Evolutionary conservation across 2,329 filamentous ascomycete genomes (phyloP).

Genomic region (Paramyrothecium roridum): DNA sequence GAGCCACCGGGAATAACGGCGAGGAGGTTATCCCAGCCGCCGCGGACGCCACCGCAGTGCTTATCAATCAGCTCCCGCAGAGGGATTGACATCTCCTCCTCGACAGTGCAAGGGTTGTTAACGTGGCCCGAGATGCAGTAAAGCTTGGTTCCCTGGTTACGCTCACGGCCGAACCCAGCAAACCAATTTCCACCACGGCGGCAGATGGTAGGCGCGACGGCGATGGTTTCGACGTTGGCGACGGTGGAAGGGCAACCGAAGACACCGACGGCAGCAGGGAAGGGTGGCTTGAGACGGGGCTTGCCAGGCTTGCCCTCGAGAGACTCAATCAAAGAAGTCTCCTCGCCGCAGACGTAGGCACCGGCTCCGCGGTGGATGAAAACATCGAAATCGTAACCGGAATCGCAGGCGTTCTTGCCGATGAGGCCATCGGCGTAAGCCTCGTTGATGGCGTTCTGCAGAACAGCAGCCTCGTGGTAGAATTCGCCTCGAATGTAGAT

Average conservation of each 20-base stretch:
- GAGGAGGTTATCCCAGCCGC: conserved; percentile 96
- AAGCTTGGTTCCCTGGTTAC: conserved; percentile 95
- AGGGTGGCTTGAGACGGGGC: conserved; percentile 96
- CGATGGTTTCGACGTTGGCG: conserved; percentile 95
- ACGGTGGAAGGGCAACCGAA: conserved; percentile 98
- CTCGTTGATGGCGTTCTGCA: conserved; percentile 96
- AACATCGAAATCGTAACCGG: conserved; percentile 97
- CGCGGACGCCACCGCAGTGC: conserved; percentile 94
- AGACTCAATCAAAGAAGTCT: conserved; percentile 97
- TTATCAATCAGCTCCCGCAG: conserved; percentile 95
- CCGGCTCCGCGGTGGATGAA: conserved; percentile 95
- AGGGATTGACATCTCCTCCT: conserved; percentile 99
- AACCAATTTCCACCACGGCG: conserved; percentile 93
- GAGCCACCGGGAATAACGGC: conserved; percentile 95
- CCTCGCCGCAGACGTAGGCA: conserved; percentile 96
- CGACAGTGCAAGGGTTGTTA: conserved; percentile 96
- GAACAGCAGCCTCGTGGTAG: conserved; percentile 87
- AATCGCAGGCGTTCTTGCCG: conserved; percentile 96
- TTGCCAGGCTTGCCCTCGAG: conserved; percentile 98
- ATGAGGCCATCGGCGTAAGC: conserved; percentile 93
- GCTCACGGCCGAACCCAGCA: conserved; percentile 87
- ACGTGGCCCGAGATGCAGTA: conserved; percentile 98
- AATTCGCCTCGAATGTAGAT: conserved; percentile 99
- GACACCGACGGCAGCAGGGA: conserved; percentile 93
- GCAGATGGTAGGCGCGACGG: conserved; percentile 93